These are phyloP conservation scores for Myriosclerotinia scirpicola DNA, from an alignment of 2,329 filamentous ascomycete genomes.

Conservation along the genomic window DNA sequence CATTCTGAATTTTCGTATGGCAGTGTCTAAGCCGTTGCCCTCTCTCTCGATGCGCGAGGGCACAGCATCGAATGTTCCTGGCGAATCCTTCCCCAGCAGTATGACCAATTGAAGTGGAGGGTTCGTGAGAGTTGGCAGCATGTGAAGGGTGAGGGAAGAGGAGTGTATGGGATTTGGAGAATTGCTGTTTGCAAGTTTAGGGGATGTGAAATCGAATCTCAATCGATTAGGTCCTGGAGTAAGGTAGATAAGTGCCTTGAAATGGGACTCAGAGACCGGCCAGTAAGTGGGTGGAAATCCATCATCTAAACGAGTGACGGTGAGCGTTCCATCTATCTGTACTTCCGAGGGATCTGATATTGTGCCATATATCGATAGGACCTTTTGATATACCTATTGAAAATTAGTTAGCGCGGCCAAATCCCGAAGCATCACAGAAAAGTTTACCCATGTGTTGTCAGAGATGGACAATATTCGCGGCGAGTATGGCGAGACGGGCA, in stretches of 20 bases:
- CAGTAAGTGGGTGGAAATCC: constrained; percentile 78
- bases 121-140: constrained; percentile 73
- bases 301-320: constrained; percentile 79
- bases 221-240: constrained; percentile 86
- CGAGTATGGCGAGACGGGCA: constrained; percentile 74
- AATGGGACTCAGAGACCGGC: constrained; percentile 86
- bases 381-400: constrained; percentile 82
- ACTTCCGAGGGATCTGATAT: constrained; percentile 71
- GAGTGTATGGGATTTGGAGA: constrained; percentile 70
- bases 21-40: constrained; percentile 77
- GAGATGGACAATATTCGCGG: constrained; percentile 76
- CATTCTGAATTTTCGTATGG: constrained; percentile 89
- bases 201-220: constrained; percentile 82
- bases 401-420: constrained; percentile 25
- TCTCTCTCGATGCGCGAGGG: constrained; percentile 74
- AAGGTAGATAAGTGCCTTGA: constrained; percentile 90
- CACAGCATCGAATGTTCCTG: constrained; percentile 78
- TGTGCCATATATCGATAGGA: constrained; percentile 77
- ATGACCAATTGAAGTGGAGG: constrained; percentile 90
- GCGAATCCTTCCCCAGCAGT: constrained; percentile 83
- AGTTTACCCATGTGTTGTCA: constrained; percentile 77
- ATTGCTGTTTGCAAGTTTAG: constrained; percentile 71
- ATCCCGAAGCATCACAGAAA: not conserved
- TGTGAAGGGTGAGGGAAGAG: constrained; percentile 79
- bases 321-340: constrained; percentile 74